These are phyloP conservation scores for Chiua sp. DNA, from an alignment of 1,284 basidiomycete species.

Conservation along the genomic window DNA sequence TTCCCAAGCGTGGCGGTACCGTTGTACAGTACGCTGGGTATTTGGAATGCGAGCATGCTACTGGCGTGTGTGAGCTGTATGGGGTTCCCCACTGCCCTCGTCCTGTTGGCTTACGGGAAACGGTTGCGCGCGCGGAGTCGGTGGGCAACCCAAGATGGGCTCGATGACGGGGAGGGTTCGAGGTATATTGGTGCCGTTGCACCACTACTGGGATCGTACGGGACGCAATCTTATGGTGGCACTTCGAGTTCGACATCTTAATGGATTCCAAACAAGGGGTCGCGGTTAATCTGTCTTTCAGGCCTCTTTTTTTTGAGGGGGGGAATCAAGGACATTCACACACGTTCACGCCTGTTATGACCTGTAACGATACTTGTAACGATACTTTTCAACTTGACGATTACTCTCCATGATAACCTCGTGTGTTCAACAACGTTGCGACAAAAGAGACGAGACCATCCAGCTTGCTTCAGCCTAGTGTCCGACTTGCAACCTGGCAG, in stretches of 20 bases:
- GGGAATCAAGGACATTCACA: neutral
- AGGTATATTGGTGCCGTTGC: slow-evolving; percentile 1
- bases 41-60: slow-evolving; percentile 19
- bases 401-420: neutral
- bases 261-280: neutral
- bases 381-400: neutral
- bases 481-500: too few species aligned
- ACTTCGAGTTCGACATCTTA: slow-evolving; percentile 7
- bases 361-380: neutral
- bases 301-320: neutral
- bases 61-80: slow-evolving; percentile 30
- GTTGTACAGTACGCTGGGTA: slow-evolving; percentile 24
- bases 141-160: slow-evolving; percentile 31
- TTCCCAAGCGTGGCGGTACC: slow-evolving; percentile 33
- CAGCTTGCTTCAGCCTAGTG: too few species aligned
- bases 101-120: slow-evolving; percentile 29
- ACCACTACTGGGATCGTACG: slow-evolving; percentile 19
- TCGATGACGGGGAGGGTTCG: neutral
- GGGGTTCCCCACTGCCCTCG: slow-evolving; percentile 25
- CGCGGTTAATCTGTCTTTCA: neutral
- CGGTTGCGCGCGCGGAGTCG: slow-evolving; percentile 24
- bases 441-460: neutral
- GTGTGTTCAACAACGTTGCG: neutral
- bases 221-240: slow-evolving; percentile 21
- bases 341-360: neutral